phyloP scores from a whole-genome alignment of 805 yeast genomes.

The Cyberlindnera mycetangii region DNA sequence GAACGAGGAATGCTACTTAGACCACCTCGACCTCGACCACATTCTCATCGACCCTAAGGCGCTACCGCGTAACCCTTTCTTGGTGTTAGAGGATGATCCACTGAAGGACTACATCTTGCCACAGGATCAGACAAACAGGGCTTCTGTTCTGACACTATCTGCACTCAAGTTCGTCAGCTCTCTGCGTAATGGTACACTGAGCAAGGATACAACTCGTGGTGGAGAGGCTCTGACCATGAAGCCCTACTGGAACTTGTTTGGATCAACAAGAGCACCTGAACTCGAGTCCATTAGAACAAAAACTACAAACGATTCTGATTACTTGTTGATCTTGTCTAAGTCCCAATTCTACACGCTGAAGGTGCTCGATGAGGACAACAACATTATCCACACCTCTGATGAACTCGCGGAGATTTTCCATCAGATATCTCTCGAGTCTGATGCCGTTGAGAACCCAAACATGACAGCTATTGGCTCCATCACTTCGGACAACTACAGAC shows the following conservation, averaged over 20 bases:
- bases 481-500: conserved; percentile 80
- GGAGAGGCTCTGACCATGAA: conserved; percentile 60
- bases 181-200: conserved; percentile 49
- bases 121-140: conserved; percentile 65
- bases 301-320: conserved; percentile 61
- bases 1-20: conserved; percentile 49
- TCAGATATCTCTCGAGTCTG: conserved; percentile 66
- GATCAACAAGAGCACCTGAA: conserved; percentile 58
- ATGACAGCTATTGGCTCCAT: conserved; percentile 77
- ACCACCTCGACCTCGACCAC: conserved; percentile 41
- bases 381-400: conserved; percentile 60
- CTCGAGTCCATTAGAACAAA: conserved; percentile 69
- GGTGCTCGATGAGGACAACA: conserved; percentile 66
- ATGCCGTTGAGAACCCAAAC: conserved; percentile 56
- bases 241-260: conserved; percentile 65
- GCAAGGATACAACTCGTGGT: conserved; percentile 56
- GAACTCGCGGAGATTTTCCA: conserved; percentile 66
- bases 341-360: conserved; percentile 88
- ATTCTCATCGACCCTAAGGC: conserved; percentile 38
- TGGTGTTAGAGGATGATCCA: conserved; percentile 74
- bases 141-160: conserved; percentile 64
- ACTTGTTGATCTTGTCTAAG: conserved; percentile 70
- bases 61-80: conserved; percentile 74
- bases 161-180: conserved; percentile 64
- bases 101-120: conserved; percentile 48